phyloP scores from a whole-genome alignment of 2,329 filamentous ascomycete genomes.

The Penicillium hordei region DNA sequence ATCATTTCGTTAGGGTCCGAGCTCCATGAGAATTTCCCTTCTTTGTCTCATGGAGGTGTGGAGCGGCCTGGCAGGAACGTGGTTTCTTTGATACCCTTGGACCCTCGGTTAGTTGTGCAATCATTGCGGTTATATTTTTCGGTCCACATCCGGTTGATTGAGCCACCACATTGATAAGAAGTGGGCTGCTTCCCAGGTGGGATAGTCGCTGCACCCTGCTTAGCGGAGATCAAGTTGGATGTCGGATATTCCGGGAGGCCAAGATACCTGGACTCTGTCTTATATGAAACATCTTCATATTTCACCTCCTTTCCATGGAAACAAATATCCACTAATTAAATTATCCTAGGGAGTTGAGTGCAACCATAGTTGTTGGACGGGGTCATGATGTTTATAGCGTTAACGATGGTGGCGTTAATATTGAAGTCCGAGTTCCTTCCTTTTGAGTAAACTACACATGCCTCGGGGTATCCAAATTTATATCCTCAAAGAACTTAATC shows the following conservation, averaged over 20 bases:
- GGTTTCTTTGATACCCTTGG: neutral
- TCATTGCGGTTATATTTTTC: too few relatives aligned
- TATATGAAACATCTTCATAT: too few relatives aligned
- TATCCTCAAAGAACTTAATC: neutral
- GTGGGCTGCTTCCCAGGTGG: neutral
- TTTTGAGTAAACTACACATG: neutral
- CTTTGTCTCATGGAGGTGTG: neutral
- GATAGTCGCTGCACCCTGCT: neutral
- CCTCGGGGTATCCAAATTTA: neutral
- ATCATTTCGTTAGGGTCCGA: neutral
- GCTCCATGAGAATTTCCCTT: neutral
- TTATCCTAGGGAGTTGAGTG: neutral
- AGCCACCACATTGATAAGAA: neutral
- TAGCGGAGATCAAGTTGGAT: neutral
- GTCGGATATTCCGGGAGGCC: neutral
- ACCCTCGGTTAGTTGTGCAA: neutral
- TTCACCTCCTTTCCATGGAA: neutral
- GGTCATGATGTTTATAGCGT: neutral
- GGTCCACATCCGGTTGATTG: rapidly evolving
- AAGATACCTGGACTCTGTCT: neutral
- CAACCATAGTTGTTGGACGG: neutral
- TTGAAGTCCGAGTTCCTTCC: neutral
- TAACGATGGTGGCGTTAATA: neutral
- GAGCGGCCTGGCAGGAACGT: neutral
- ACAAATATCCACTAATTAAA: neutral